phyloP scores from a whole-genome alignment of 768 basidiomycete species.

The Tephrocybe sp. region DNA sequence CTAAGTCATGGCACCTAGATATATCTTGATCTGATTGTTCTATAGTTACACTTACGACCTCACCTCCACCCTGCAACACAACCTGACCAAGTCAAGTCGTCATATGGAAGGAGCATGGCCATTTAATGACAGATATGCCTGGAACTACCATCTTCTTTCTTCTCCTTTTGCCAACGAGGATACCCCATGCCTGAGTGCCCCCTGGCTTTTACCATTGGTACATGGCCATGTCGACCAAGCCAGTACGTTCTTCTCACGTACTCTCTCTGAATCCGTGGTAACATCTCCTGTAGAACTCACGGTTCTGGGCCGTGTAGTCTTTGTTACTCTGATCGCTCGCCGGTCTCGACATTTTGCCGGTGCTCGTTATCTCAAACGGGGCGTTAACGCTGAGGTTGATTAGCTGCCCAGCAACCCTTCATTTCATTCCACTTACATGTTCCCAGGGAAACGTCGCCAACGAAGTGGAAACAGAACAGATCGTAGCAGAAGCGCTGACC shows the following conservation, averaged over 20 bases:
- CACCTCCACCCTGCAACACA: slow-evolving; percentile 93
- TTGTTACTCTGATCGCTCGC: slow-evolving; percentile 92
- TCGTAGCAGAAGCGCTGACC: slow-evolving; percentile 86
- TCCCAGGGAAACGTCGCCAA: slow-evolving; percentile 95
- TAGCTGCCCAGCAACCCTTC: background rate
- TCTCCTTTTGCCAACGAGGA: slow-evolving; percentile 54
- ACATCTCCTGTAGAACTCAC: slow-evolving; percentile 63
- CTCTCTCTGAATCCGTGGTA: background rate
- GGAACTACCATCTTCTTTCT: slow-evolving; percentile 89
- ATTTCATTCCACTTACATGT: background rate
- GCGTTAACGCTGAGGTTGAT: slow-evolving; percentile 88
- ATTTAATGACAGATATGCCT: slow-evolving; percentile 88
- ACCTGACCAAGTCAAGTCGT: slow-evolving; percentile 63
- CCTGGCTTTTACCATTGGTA: slow-evolving; percentile 89
- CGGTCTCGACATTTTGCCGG: slow-evolving; percentile 95
- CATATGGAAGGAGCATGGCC: slow-evolving; percentile 48
- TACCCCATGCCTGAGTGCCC: slow-evolving; percentile 44
- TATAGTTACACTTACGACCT: slow-evolving; percentile 94
- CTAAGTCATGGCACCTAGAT: background rate
- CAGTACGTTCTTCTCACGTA: slow-evolving; percentile 51
- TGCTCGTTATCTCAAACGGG: slow-evolving; percentile 90
- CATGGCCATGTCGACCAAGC: slow-evolving; percentile 99
- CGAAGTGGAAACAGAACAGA: slow-evolving; percentile 98
- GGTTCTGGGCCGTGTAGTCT: slow-evolving; percentile 85
- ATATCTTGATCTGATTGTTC: background rate